phyloP scores from a whole-genome alignment of 2,329 filamentous ascomycete species.

The Neurospora crassa region DNA sequence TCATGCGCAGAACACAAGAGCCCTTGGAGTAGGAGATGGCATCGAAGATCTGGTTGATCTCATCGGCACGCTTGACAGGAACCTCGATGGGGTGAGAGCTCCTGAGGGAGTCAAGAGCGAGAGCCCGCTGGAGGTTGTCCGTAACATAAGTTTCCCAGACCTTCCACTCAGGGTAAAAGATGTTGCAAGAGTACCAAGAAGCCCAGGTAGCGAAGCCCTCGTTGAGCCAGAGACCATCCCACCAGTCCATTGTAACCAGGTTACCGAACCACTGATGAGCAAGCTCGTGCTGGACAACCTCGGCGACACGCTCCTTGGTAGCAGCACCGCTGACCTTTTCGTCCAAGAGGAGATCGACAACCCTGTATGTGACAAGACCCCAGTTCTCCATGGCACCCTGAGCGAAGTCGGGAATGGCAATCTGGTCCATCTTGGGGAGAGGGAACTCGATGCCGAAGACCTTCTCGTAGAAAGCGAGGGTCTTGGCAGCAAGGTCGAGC shows the following conservation, averaged over 20 bases:
- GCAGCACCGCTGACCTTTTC: slow-evolving; percentile 84
- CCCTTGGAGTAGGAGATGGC: slow-evolving; percentile 97
- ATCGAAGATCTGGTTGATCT: slow-evolving; percentile 98
- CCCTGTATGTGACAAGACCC: slow-evolving; percentile 90
- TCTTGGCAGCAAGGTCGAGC: slow-evolving; percentile 78
- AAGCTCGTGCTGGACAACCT: slow-evolving; percentile 93
- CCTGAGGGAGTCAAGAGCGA: slow-evolving; percentile 79
- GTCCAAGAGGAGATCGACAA: slow-evolving; percentile 83
- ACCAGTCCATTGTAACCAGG: slow-evolving; percentile 88
- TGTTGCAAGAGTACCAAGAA: slow-evolving; percentile 80
- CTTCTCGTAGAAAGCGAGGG: slow-evolving; percentile 90
- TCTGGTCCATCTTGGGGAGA: slow-evolving; percentile 91
- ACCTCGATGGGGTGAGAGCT: slow-evolving; percentile 97
- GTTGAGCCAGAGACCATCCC: slow-evolving; percentile 86
- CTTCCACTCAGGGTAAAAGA: slow-evolving; percentile 96
- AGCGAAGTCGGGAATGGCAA: slow-evolving; percentile 91
- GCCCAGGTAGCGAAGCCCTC: slow-evolving; percentile 86
- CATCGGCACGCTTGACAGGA: slow-evolving; percentile 86
- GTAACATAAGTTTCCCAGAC: slow-evolving; percentile 95
- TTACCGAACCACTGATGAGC: slow-evolving; percentile 93
- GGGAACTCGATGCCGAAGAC: slow-evolving; percentile 83
- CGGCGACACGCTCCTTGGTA: slow-evolving; percentile 85
- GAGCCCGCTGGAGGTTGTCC: slow-evolving; percentile 79
- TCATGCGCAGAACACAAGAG: slow-evolving; percentile 92
- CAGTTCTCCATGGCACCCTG: slow-evolving; percentile 98